A percentile compares a stretch with the other conserved stretches of the same genome.
These are phyloP conservation scores for Borovskyia barvae DNA, from an alignment of 208 protist species.

Conservation along the genomic window DNA sequence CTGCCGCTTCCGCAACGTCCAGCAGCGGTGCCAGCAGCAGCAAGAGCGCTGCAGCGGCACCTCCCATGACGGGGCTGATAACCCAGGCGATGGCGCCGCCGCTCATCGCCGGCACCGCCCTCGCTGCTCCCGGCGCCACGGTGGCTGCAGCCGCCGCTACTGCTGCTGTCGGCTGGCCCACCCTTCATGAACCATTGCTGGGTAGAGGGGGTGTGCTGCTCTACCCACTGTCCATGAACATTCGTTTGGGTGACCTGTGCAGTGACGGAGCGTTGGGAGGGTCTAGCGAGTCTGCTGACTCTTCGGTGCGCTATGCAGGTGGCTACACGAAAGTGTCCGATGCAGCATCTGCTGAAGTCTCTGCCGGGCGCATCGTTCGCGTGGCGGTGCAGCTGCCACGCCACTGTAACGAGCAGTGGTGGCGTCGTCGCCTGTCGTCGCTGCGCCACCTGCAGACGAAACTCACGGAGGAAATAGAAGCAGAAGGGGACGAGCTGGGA, in stretches of 20 bases:
- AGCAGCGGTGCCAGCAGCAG: slow-evolving; percentile 1
- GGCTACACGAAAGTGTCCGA: too few relatives aligned
- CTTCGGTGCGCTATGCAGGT: too few relatives aligned
- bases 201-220: slow-evolving; percentile 53
- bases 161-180: slow-evolving; percentile 40
- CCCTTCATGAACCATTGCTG: slow-evolving; percentile 49
- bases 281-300: neutral
- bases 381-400: slow-evolving; percentile 24
- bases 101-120: neutral
- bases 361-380: slow-evolving; percentile 1
- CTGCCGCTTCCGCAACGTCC: neutral
- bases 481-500: slow-evolving; percentile 9
- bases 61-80: neutral
- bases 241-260: slow-evolving; percentile 14
- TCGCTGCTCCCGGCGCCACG: neutral
- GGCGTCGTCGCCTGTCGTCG: slow-evolving; percentile 5
- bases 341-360: too few relatives aligned
- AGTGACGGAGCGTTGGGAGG: neutral
- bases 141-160: neutral
- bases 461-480: slow-evolving; percentile 3
- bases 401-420: slow-evolving; percentile 13
- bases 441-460: neutral
- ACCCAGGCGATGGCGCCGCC: neutral
- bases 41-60: neutral
- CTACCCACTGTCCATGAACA: slow-evolving; percentile 31